These are phyloP conservation scores for Paraphoma sp. DNA, from an alignment of 2,329 filamentous ascomycete genomes.

Conservation along the genomic window DNA sequence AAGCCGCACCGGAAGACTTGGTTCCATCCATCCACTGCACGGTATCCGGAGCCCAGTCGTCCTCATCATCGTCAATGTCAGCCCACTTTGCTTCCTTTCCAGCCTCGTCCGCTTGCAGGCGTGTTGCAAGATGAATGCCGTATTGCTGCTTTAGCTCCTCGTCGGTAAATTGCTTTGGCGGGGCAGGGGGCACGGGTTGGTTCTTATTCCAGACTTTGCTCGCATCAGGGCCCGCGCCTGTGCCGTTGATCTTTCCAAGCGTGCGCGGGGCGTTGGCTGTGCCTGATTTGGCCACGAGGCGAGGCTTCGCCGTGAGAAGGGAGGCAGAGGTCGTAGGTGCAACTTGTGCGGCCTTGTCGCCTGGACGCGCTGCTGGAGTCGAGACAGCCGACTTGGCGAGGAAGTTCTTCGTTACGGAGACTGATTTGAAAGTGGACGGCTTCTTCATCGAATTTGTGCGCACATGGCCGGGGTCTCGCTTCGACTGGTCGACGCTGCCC, in stretches of 20 bases:
- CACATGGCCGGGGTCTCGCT: conserved; percentile 65
- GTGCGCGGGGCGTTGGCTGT: conserved; percentile 61
- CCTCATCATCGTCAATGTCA: conserved; percentile 87
- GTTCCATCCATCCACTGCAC: conserved; percentile 91
- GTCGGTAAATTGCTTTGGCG: conserved; percentile 83
- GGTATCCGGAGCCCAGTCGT: conserved; percentile 84
- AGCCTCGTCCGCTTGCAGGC: conserved; percentile 75
- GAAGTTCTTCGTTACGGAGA: conserved; percentile 86
- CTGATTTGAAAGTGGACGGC: conserved; percentile 79
- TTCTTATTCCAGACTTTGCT: conserved; percentile 90
- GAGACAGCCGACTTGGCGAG: conserved; percentile 73
- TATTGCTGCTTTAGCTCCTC: conserved; percentile 85
- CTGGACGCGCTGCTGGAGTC: conserved; percentile 57
- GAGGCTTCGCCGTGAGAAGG: conserved; percentile 66
- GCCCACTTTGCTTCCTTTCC: conserved; percentile 85
- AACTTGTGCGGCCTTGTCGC: conserved; percentile 60
- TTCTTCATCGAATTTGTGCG: conserved; percentile 71
- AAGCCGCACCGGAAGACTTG: conserved; percentile 75
- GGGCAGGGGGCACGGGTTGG: conserved; percentile 73
- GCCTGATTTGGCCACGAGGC: conserved; percentile 78
- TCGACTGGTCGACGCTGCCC: conserved; percentile 58
- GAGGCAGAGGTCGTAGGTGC: conserved; percentile 54
- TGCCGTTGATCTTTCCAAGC: conserved; percentile 64
- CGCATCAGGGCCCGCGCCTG: conserved; percentile 69
- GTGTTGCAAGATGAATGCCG: conserved; percentile 83